phyloP scores from a whole-genome alignment of 768 basidiomycete species.

The Cyclocybe cylindracea region DNA sequence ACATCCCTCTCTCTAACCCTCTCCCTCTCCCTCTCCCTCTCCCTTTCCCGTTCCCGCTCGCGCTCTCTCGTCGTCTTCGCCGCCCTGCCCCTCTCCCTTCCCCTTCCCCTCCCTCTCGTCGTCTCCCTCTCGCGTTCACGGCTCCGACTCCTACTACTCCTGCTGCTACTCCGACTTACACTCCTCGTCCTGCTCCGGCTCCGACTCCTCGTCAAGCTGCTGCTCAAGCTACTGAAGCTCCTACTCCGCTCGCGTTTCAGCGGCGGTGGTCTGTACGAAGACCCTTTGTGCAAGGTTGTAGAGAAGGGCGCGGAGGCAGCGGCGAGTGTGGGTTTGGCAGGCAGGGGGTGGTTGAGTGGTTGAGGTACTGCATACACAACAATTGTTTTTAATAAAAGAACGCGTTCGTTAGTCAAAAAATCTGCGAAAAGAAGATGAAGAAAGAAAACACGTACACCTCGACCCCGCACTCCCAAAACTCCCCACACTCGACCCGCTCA shows the following conservation, averaged over 20 bases:
- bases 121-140: too few species aligned
- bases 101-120: too few species aligned
- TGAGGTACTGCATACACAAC: background rate
- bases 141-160: too few species aligned
- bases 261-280: slow-evolving; percentile 27
- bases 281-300: background rate
- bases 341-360: slow-evolving; percentile 30
- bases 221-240: too few species aligned
- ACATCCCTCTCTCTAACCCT: too few species aligned
- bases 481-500: too few species aligned
- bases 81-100: too few species aligned
- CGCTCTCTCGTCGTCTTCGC: background rate
- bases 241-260: slow-evolving; percentile 38
- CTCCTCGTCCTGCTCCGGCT: background rate
- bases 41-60: slow-evolving; percentile 15
- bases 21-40: slow-evolving; percentile 27
- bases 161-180: too few species aligned
- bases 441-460: too few species aligned
- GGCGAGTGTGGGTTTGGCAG: slow-evolving; percentile 26
- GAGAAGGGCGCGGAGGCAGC: background rate
- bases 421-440: background rate
- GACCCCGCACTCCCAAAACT: too few species aligned
- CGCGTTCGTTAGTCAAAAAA: background rate
- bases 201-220: slow-evolving; percentile 4
- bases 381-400: background rate